A percentile compares a stretch with the other conserved stretches of the same genome.
phyloP scores from a whole-genome alignment of 2,329 filamentous ascomycete genomes.

The Zymoseptoria ardabiliae region DNA sequence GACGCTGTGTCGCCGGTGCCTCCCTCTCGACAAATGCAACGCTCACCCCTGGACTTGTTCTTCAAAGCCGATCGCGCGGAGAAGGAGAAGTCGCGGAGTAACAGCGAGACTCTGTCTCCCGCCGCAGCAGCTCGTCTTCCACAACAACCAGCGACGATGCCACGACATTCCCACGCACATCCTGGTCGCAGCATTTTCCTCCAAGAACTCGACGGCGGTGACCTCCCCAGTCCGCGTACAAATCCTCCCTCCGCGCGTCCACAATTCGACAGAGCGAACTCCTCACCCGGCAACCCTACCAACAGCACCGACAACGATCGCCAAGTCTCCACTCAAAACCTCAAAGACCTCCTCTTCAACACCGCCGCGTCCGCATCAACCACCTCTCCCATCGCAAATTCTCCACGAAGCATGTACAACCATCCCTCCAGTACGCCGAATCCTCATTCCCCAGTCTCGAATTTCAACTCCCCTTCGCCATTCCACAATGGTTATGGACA shows the following conservation, averaged over 20 bases:
- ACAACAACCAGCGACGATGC: conserved; percentile 24
- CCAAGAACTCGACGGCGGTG: conserved; percentile 59
- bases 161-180: conserved; percentile 16
- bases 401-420: conserved; percentile 8
- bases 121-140: conserved; percentile 27
- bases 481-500: conserved; percentile 19
- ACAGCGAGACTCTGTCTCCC: conserved; percentile 51
- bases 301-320: conserved; percentile 41
- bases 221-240: conserved; percentile 19
- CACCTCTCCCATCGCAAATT: conserved; percentile 7
- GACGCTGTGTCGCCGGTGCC: conserved; percentile 39
- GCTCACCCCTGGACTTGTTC: conserved; percentile 81
- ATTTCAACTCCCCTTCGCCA: conserved; percentile 31
- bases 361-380: conserved; percentile 11
- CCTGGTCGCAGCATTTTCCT: conserved; percentile 53
- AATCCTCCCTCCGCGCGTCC: conserved; percentile 18
- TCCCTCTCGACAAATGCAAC: conserved; percentile 37
- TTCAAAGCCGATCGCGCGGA: conserved; percentile 82
- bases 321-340: conserved; percentile 36
- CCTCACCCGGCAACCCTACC: conserved; percentile 15
- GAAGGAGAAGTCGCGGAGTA: conserved; percentile 54
- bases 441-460: no score
- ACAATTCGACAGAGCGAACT: conserved; percentile 26
- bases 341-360: conserved; percentile 40
- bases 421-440: no score